These are phyloP conservation scores for Ichthyophonus hoferi DNA, from an alignment of 208 protist species.

Conservation along the genomic window DNA sequence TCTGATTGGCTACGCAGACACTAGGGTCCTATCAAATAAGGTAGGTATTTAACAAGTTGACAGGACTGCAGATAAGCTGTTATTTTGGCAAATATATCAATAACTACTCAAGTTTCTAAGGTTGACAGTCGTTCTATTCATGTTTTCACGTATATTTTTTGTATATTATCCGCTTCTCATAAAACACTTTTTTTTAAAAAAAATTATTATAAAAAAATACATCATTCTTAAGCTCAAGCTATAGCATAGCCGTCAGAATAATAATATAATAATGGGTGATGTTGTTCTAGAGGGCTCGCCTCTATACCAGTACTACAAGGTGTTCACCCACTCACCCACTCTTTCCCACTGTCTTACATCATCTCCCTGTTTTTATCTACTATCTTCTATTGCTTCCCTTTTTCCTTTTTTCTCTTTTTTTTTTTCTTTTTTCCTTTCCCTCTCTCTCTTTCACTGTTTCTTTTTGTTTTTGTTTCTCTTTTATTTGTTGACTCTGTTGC, in stretches of 20 bases:
- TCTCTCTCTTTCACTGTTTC: too few species aligned
- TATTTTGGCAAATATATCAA: not conserved
- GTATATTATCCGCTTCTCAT: not conserved
- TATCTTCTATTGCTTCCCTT: too few species aligned
- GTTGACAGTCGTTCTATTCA: not conserved
- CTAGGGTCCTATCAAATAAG: not conserved
- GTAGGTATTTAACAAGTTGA: not conserved
- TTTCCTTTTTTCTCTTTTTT: too few species aligned
- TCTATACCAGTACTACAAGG: not conserved
- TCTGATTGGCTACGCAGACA: too few species aligned
- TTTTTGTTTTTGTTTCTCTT: too few species aligned
- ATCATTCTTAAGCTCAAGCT: not conserved
- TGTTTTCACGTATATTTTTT: not conserved
- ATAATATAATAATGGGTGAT: too few species aligned
- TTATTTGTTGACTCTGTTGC: too few species aligned
- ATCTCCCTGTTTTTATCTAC: too few species aligned
- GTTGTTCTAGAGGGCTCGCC: not conserved
- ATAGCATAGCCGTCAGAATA: not conserved
- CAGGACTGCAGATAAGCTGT: not conserved
- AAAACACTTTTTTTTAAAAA: not conserved
- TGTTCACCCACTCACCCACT: too few species aligned
- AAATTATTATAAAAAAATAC: not conserved
- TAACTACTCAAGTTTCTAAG: not conserved
- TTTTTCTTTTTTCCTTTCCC: too few species aligned
- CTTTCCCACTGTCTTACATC: too few species aligned